Evolutionary conservation across 345 rosid species (phyloP), one percentile per base, ranked within the genome.

Genomic region (Murraya koenigii): DNA sequence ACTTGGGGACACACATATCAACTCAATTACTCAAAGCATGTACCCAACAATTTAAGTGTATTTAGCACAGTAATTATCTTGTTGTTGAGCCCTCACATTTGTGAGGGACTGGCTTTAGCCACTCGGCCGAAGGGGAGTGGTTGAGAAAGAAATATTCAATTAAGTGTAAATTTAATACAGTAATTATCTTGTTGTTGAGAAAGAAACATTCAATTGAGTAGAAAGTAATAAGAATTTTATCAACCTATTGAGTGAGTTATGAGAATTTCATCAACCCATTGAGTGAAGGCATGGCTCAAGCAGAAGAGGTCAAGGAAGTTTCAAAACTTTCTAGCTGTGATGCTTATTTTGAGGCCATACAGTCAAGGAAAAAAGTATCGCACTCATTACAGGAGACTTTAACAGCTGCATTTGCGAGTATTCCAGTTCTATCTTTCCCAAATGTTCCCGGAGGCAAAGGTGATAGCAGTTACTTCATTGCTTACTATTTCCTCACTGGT

Each of bases 371-470:
- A 88, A 93, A 90, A 81, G 77, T 93, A 41, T 90, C 97, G 3
- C 85, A 55, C 17, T 64, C 95, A 6, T 79, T 95, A 72, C 97
- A 89, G 83, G 93, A 93, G 82, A 85, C 89, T 28, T 78, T 93
- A 49, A 93, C 90, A 20, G 81, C 90, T 70, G 98, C 98, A 8
- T 93, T 93, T 83, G 86, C 85, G 7, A 85, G 84, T 39, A 87
- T 95, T 59, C 98, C 94, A 0, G 94, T 88, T 38, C 90, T 94
- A 36, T 88, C 95, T 38, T 95, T 93, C 85, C 98, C 95, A 14
- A 88, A 79, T 81, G 95, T 92, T 35, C 89, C 95, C 35, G 86
- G 90, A 15, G 98, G 94, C 77, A 87, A 85, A 93, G 98, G 97
- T 92, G 71, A 35, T 71, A 54, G 62, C 67, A 32, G 30, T 3